Base-by-base conservation (phyloP, 1,139 yeast genomes). In the Debaryomyces subglobosus region DNA sequence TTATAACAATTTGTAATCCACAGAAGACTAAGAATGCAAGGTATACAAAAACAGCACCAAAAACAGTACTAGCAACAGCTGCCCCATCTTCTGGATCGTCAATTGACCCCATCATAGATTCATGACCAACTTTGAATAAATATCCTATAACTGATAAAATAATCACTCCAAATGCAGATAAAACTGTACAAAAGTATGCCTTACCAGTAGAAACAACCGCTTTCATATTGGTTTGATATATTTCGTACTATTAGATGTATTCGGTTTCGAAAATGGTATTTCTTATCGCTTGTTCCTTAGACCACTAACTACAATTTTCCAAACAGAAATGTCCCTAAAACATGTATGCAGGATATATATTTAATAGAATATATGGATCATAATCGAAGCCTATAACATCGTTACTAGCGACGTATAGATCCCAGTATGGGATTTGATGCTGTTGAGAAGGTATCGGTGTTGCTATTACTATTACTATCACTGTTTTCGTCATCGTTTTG, bases 171-270 rank as follows among this genome's bases (percentile, higher is more conserved):
- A 92, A 92, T 24, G 94, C 89, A 46, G 97, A 91, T 48, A 94
- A 77, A 43, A 94, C 79, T 46, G 98, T 94, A 68, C 99, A 94
- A 69, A 89, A 90, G 88, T 96, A 94, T 34, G 99, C 98, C 64
- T 87, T 83, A 39, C 86, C 90, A 48, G 94, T 76, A 18, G 72
- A 67, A 32, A 69, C 73, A 39, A 69, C 72, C 43, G 74, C 63
- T 50, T 69, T 69, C 74, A 69, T 69, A 10, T 27, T 40, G 23
- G 27, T 15, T 40, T 16, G 13, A 30, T 30, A 25, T 20, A n/a
- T 12, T 6, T 40, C n/a, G 20, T 30, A 21, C 35, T 16, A n/a
- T 30, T 16, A 10, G 32, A 18, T 39, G 34, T 27, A 18, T 27
- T 35, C 9, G 8, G 13, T n/a, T 27, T 13, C 13, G 8, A 39